Evolutionary conservation across 495 filamentous ascomycete genomes (phyloP), one percentile per base, ranked within the genome.

Genomic region (Chaetomidium leptoderma): DNA sequence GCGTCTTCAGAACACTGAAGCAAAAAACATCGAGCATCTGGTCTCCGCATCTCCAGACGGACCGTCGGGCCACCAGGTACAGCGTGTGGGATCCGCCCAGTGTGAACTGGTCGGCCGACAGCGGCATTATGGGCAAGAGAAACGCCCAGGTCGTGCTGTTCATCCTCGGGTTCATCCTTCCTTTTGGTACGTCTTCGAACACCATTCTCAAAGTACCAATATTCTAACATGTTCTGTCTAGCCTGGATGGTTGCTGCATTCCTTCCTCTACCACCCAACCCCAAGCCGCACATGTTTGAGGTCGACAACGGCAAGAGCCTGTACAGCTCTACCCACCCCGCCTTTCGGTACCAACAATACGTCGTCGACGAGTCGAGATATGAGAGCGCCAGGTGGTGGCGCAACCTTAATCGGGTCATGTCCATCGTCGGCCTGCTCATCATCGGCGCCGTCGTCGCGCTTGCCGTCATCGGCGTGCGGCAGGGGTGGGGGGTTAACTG

Each of bases 371-470:
- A 85, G 47, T 76, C 77, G 37, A 79, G 81, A 48, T 90, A 89
- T 67, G 80, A 89, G 63, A 96, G 90, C 67, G 90, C 90, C 13
- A 79, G 82, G 36, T 97, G 92, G 91, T 97, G 93, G 93, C 81
- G 93, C 57, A 88, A 83, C 57, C 77, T 97, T 44, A 98, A 98
- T 71, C 85, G 91, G 40, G 81, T 85, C 65, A 92, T 98, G 90
- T 84, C 85, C 50, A 72, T 88, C 39, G 64, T 95, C 46, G 93
- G 93, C 16, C 66, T 93, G 14, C 73, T 88, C 55, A 82, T 98
- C 32, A 81, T 96, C 55, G 83, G 82, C 53, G 83, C 86, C 26
- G 79, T 96, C 56, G 81, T 92, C 60, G 79, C 77, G 17, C 76
- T 88, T 26, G 80, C 82, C 55, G 78, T 84, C 57, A 74, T 90